Conservation (phyloP, 192 early-diverging fungal genomes). For the Backusella tarrabulga region DNA sequence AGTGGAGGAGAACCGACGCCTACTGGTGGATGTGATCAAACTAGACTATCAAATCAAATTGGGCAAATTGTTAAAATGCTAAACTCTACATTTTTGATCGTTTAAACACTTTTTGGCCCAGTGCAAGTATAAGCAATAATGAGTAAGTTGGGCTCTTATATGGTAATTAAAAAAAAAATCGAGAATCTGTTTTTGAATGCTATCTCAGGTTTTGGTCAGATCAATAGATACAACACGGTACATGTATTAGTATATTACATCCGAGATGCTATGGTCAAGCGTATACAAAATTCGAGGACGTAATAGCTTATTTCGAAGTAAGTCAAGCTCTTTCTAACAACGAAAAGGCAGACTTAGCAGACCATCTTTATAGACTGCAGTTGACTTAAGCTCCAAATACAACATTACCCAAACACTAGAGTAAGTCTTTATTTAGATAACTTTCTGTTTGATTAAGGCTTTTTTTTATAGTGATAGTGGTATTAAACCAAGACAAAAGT, state of each 20-base stretch:
- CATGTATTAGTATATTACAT: not conserved
- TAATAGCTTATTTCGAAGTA: not conserved
- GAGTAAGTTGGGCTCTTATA: not conserved
- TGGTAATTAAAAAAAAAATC: not conserved
- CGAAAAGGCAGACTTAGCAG: not conserved
- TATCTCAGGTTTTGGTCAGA: not conserved
- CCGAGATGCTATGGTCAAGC: not conserved
- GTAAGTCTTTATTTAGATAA: not conserved
- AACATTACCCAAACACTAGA: not conserved
- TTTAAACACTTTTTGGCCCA: not conserved
- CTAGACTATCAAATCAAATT: not conserved
- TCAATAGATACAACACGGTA: not conserved
- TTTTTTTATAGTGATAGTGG: not conserved
- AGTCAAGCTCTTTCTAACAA: not conserved
- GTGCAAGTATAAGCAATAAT: too few species aligned
- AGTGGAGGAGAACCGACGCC: not conserved
- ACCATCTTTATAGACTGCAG: not conserved
- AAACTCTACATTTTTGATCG: not conserved
- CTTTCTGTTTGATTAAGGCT: not conserved
- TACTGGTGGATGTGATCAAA: not conserved
- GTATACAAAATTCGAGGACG: not conserved
- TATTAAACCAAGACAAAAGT: not conserved
- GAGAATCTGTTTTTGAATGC: too few species aligned
- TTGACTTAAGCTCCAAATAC: not conserved
- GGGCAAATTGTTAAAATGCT: not conserved